These are phyloP conservation scores for Talaromyces pinophilus DNA, from an alignment of 2,329 filamentous ascomycete species.

Conservation along the genomic window DNA sequence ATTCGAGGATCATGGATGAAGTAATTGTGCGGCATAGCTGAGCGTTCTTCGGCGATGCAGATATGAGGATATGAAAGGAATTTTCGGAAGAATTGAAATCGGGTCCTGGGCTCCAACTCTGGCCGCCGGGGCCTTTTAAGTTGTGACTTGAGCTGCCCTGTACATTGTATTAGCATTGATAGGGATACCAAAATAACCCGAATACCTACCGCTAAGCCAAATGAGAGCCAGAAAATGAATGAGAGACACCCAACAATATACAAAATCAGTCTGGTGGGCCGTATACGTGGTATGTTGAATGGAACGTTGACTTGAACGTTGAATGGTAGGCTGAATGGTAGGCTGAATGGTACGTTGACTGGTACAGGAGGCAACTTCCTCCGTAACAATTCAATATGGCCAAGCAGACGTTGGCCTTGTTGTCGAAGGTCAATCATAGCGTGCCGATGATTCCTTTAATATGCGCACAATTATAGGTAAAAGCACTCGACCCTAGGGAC, in stretches of 20 bases:
- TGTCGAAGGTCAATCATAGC: constrained; percentile 5
- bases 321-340: neutral
- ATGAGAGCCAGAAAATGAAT: constrained; percentile 11
- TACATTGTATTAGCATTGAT: neutral
- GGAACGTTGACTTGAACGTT: constrained; percentile 1
- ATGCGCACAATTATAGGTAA: constrained; percentile 1
- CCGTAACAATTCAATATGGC: neutral
- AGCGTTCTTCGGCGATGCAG: constrained; percentile 49
- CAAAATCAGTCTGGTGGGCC: constrained; percentile 16
- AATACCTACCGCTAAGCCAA: neutral
- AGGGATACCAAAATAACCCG: neutral
- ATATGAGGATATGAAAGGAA: constrained; percentile 59
- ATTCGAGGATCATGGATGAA: constrained; percentile 60
- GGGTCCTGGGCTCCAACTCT: constrained; percentile 35
- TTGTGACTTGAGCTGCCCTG: constrained; percentile 6
- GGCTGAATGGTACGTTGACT: neutral
- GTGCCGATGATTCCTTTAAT: neutral
- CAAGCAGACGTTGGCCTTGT: constrained; percentile 13
- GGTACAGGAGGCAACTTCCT: constrained; percentile 6
- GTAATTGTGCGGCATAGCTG: constrained; percentile 60
- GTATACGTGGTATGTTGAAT: constrained; percentile 16
- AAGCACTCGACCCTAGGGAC: neutral
- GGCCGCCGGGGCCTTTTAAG: constrained; percentile 16
- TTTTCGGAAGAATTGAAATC: constrained; percentile 39
- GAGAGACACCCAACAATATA: constrained; percentile 4